These are phyloP conservation scores for Haematococcus lacustris DNA, from an alignment of 139 green algal species.

Conservation along the genomic window DNA sequence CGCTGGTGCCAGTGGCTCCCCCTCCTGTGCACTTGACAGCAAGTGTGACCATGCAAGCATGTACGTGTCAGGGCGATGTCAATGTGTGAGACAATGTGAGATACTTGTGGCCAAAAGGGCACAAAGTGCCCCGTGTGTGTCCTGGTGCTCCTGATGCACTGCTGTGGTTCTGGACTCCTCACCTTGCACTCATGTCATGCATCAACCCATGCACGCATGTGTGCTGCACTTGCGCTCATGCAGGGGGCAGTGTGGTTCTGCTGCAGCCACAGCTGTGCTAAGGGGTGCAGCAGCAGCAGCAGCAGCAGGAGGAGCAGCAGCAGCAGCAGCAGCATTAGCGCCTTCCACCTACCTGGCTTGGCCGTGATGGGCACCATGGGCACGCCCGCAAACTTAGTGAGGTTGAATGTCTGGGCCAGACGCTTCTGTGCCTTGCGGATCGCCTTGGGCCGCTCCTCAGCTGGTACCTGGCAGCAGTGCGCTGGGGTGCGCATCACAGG, in stretches of 20 bases:
- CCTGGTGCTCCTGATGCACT: too few species aligned
- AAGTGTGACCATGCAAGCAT: too few species aligned
- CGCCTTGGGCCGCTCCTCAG: slow-evolving; percentile 41
- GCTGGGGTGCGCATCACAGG: too few species aligned
- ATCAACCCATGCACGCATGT: background rate
- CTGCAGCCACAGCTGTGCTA: too few species aligned
- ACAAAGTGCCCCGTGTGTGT: too few species aligned
- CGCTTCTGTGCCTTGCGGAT: slow-evolving; percentile 29
- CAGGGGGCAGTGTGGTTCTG: background rate
- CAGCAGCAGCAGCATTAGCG: background rate
- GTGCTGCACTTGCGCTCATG: background rate
- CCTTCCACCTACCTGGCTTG: slow-evolving; percentile 30
- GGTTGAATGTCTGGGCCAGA: slow-evolving; percentile 54
- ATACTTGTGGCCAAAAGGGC: too few species aligned
- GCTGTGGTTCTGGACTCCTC: too few species aligned
- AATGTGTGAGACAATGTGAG: too few species aligned
- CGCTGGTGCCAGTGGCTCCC: background rate
- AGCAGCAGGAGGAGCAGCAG: background rate
- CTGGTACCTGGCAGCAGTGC: too few species aligned
- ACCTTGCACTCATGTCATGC: too few species aligned
- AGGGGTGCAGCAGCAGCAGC: background rate
- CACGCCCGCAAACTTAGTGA: slow-evolving; percentile 75
- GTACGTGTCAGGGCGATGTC: too few species aligned
- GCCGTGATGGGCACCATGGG: slow-evolving; percentile 66
- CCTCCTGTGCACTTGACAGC: too few species aligned